Conservation (phyloP, 805 yeast genomes). For the Hanseniaspora clermontiae region DNA sequence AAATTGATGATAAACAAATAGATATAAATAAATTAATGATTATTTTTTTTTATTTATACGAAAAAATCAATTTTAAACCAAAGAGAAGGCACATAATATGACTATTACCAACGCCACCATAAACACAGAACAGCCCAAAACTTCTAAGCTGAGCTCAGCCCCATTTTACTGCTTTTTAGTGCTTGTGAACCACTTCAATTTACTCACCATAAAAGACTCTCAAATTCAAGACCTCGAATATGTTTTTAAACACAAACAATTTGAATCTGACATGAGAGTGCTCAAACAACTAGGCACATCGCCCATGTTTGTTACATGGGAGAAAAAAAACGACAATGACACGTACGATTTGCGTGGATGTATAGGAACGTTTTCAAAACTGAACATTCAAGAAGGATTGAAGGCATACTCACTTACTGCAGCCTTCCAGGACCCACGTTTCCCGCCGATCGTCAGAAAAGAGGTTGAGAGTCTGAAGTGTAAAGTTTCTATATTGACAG, state of each 20-base stretch:
- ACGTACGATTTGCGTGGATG: constrained; percentile 61
- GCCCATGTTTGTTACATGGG: constrained; percentile 85
- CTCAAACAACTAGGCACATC: constrained; percentile 19
- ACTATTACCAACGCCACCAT: neutral
- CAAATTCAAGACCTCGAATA: neutral
- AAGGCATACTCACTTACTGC: constrained; percentile 49
- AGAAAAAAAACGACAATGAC: constrained; percentile 29
- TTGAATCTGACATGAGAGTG: neutral
- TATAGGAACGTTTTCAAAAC: constrained; percentile 70
- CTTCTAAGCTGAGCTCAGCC: neutral
- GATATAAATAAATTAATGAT: too few species aligned
- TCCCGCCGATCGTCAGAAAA: constrained; percentile 42
- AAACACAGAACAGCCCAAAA: too few species aligned
- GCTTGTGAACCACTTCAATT: neutral
- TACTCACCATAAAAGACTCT: neutral
- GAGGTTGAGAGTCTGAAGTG: constrained; percentile 45
- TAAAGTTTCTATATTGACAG: constrained; percentile 29
- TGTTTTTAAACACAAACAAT: neutral
- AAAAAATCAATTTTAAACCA: too few species aligned
- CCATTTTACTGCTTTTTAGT: constrained; percentile 11
- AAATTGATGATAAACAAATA: too few species aligned
- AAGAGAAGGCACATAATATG: neutral
- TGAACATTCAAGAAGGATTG: constrained; percentile 46
- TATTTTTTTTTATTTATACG: too few species aligned
- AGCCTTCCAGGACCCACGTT: constrained; percentile 70